A percentile compares a stretch with the other conserved stretches of the same genome.
These are phyloP conservation scores for Coffea eugenioides DNA, from an alignment of 257 asterid species.

Conservation along the genomic window DNA sequence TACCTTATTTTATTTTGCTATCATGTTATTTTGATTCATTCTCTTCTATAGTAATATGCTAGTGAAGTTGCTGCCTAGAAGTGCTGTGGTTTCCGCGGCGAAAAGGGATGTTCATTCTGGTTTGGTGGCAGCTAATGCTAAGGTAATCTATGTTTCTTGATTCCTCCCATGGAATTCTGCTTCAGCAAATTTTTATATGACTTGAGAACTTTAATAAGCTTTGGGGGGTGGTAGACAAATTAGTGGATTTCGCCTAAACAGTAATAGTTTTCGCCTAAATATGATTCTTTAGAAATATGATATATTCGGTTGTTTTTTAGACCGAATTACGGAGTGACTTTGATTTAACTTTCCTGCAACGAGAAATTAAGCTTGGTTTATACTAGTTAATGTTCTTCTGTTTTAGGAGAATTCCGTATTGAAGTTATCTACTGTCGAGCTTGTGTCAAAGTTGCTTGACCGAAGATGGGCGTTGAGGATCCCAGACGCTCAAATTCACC, in stretches of 20 bases:
- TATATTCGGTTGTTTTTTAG: too few species aligned
- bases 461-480: constrained; percentile 73
- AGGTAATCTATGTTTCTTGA: constrained; percentile 29
- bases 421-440: constrained; percentile 34
- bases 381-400: neutral
- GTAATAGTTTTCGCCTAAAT: too few species aligned
- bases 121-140: constrained; percentile 20
- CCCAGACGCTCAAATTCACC: constrained; percentile 67
- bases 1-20: neutral
- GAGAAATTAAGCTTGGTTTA: neutral
- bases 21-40: neutral
- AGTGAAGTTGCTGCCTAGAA: constrained; percentile 36
- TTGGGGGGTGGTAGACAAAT: neutral
- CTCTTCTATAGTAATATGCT: constrained; percentile 26
- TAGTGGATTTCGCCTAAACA: neutral
- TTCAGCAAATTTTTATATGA: too few species aligned
- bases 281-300: too few species aligned
- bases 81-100: constrained; percentile 27
- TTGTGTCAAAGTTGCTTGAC: constrained; percentile 48
- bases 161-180: neutral
- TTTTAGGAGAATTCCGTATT: constrained; percentile 12
- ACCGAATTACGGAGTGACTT: neutral
- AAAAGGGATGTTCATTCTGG: constrained; percentile 26
- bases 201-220: too few species aligned
- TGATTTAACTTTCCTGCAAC: neutral